A percentile compares a stretch with the other conserved stretches of the same genome.
Conservation (phyloP, 192 early-diverging fungal genomes). For the Chytriomyces sp. region DNA sequence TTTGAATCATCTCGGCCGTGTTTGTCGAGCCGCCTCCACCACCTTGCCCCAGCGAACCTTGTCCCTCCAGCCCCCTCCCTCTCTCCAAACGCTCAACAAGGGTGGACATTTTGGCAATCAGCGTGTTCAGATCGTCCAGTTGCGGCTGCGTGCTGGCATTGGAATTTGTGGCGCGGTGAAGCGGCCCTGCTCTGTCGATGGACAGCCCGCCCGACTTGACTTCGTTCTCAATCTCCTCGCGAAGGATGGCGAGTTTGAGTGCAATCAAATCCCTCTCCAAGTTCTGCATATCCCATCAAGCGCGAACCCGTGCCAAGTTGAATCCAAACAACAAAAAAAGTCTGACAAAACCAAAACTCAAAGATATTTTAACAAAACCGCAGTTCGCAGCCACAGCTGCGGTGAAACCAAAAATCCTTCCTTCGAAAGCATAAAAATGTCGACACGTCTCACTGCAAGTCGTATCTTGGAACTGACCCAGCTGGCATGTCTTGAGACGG, state of each 20-base stretch:
- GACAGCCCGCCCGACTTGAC: neutral
- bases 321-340: too few relatives aligned
- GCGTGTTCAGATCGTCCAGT: neutral
- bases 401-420: too few relatives aligned
- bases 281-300: constrained; percentile 3
- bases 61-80: too few relatives aligned
- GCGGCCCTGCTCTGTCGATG: neutral
- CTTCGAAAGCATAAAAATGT: too few relatives aligned
- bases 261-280: constrained; percentile 6
- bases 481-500: neutral
- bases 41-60: too few relatives aligned
- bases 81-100: constrained; percentile 13
- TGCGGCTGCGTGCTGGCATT: neutral
- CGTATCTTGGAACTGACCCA: neutral
- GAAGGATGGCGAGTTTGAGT: constrained; percentile 21
- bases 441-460: neutral
- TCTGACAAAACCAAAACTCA: too few relatives aligned
- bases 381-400: too few relatives aligned
- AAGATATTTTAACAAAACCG: too few relatives aligned
- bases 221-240: constrained; percentile 7
- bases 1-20: constrained; percentile 26
- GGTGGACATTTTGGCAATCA: neutral
- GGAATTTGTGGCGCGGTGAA: neutral
- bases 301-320: too few relatives aligned
- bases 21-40: neutral